Percentiles rank a stretch among this genome's conserved stretches.
Evolutionary conservation across 2,329 filamentous ascomycete genomes (phyloP).

Genomic region (Fusarium nisikadoi): DNA sequence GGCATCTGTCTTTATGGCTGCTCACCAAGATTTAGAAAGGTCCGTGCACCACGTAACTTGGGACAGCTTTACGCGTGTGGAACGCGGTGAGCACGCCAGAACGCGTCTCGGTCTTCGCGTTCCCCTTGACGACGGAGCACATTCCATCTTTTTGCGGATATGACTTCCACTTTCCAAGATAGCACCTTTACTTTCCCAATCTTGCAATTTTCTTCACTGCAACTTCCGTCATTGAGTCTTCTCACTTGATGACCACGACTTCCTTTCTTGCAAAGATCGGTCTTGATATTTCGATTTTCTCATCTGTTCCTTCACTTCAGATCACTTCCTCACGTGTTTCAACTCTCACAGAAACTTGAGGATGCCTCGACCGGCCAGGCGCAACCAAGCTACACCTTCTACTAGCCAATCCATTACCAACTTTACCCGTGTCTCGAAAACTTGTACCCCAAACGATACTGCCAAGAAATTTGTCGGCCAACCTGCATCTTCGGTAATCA

Average conservation of each 20-base stretch:
- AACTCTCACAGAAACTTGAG: conserved; percentile 5
- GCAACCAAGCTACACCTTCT: conserved; percentile 36
- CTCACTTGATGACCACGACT: neutral
- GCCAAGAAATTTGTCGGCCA: conserved; percentile 51
- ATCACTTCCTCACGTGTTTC: neutral
- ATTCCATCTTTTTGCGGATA: conserved; percentile 16
- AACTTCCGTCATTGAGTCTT: conserved; percentile 5
- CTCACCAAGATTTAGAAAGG: neutral
- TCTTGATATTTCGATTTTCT: neutral
- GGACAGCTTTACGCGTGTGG: conserved; percentile 17
- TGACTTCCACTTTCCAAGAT: conserved; percentile 22
- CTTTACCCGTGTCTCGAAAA: conserved; percentile 62
- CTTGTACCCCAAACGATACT: conserved; percentile 39
- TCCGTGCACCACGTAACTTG: conserved; percentile 4
- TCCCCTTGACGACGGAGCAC: conserved; percentile 36
- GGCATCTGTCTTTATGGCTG: conserved; percentile 1
- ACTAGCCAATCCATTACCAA: conserved; percentile 51
- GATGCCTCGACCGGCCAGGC: conserved; percentile 45
- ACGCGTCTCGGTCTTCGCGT: conserved; percentile 24
- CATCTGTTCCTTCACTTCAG: neutral
- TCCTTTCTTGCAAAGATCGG: conserved; percentile 1
- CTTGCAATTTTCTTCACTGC: neutral
- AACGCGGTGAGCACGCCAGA: neutral
- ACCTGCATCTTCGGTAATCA: conserved; percentile 20
- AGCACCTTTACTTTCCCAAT: conserved; percentile 19